phyloP scores from a whole-genome alignment of 2,329 filamentous ascomycete species.

The Aspergillus novoparasiticus region DNA sequence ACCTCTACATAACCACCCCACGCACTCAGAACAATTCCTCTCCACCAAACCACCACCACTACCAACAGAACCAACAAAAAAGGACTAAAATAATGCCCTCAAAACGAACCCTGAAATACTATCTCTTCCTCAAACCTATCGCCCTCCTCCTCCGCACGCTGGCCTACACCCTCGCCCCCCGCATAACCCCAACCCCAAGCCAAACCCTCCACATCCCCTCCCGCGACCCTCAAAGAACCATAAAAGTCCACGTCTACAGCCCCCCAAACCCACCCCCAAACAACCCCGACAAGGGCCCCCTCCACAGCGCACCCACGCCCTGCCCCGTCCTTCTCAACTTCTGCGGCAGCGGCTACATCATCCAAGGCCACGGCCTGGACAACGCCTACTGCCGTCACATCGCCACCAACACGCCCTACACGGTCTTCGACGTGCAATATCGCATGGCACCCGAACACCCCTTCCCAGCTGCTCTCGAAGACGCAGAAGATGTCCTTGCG shows the following conservation, averaged over 20 bases:
- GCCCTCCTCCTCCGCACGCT: slow-evolving; percentile 4
- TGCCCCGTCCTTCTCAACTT: slow-evolving; percentile 31
- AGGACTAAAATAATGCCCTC: neutral
- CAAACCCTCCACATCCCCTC: slow-evolving; percentile 24
- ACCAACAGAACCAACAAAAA: neutral
- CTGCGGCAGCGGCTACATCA: slow-evolving; percentile 34
- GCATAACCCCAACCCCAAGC: slow-evolving; percentile 23
- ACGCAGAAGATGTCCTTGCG: slow-evolving; percentile 37
- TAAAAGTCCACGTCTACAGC: slow-evolving; percentile 32
- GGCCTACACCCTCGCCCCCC: neutral
- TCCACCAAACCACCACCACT: no score
- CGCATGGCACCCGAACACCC: slow-evolving; percentile 42
- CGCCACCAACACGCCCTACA: slow-evolving; percentile 23
- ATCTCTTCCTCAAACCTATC: slow-evolving; percentile 9
- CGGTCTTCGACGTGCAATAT: slow-evolving; percentile 42
- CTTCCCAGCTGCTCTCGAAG: slow-evolving; percentile 42
- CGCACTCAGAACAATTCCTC: no score
- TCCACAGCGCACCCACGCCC: neutral
- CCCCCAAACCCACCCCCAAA: neutral
- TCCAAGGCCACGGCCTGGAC: slow-evolving; percentile 32
- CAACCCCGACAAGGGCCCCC: neutral
- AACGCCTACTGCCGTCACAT: slow-evolving; percentile 31
- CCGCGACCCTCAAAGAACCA: slow-evolving; percentile 25
- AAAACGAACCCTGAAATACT: neutral
- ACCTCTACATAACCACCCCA: no score